Evolutionary conservation across 805 yeast genomes (phyloP).

Genomic region (Saccharomycopsis babjevae): DNA sequence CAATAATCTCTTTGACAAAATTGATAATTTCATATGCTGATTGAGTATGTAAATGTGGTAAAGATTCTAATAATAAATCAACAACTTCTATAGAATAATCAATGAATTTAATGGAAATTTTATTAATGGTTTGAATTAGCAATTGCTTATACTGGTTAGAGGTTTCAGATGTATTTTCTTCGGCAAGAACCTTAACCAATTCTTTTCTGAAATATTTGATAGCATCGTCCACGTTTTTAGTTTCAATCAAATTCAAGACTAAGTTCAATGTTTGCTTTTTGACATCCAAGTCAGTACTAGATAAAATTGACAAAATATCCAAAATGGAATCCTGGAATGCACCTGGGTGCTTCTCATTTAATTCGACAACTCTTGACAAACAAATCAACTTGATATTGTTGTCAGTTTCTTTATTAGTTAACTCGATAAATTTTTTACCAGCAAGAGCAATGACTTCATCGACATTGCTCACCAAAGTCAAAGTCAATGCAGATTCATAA

Average conservation of each 20-base stretch:
- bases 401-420: conserved; percentile 89
- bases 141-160: conserved; percentile 80
- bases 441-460: conserved; percentile 68
- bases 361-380: conserved; percentile 70
- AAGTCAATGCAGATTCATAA: conserved; percentile 85
- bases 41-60: conserved; percentile 71
- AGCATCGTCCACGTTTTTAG: conserved; percentile 89
- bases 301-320: conserved; percentile 76
- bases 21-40: conserved; percentile 84
- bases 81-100: conserved; percentile 91
- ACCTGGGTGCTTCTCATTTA: conserved; percentile 69
- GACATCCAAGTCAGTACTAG: conserved; percentile 86
- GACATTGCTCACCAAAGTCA: conserved; percentile 44
- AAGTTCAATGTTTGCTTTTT: conserved; percentile 80
- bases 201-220: conserved; percentile 88
- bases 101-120: conserved; percentile 75
- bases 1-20: conserved; percentile 92
- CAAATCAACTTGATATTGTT: conserved; percentile 91
- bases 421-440: conserved; percentile 75
- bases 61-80: conserved; percentile 74
- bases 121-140: conserved; percentile 79
- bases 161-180: conserved; percentile 62
- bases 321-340: conserved; percentile 71
- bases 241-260: conserved; percentile 67
- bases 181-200: conserved; percentile 48